Evolutionary conservation across 2,329 filamentous ascomycete genomes (phyloP).

Genomic region (Sordariomycetes sp.): DNA sequence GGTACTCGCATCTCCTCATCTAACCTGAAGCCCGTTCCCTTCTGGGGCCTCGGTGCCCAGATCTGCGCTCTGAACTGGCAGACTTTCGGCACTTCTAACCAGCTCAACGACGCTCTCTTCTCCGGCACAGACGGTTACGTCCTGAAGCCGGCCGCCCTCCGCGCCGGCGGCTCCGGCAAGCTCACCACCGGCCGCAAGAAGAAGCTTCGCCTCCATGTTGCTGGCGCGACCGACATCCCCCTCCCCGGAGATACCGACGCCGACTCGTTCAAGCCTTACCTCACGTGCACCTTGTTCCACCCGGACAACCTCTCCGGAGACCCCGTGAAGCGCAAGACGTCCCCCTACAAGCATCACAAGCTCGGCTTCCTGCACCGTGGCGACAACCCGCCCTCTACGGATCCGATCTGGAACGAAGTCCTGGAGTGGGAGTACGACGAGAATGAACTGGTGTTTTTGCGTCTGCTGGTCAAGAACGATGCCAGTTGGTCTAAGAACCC

Average conservation of each 20-base stretch:
- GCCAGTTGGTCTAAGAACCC: constrained; percentile 54
- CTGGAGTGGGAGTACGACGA: constrained; percentile 62
- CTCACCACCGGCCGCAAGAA: constrained; percentile 35
- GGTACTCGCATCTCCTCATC: constrained; percentile 58
- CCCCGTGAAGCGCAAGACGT: constrained; percentile 53
- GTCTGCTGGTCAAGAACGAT: constrained; percentile 59
- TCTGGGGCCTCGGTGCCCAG: constrained; percentile 60
- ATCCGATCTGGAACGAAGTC: constrained; percentile 57
- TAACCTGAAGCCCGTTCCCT: constrained; percentile 53
- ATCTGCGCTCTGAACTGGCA: constrained; percentile 66
- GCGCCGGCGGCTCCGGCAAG: constrained; percentile 42
- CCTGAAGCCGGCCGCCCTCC: constrained; percentile 52
- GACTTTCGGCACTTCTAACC: constrained; percentile 55
- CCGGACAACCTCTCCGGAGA: constrained; percentile 38
- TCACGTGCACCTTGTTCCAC: constrained; percentile 56
- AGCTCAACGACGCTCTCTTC: constrained; percentile 61
- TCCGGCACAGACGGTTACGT: constrained; percentile 56
- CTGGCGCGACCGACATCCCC: constrained; percentile 53
- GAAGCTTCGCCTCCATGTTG: constrained; percentile 48
- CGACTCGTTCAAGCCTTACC: constrained; percentile 50
- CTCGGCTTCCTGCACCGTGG: constrained; percentile 44
- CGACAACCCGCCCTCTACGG: constrained; percentile 47
- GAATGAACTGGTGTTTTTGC: constrained; percentile 55
- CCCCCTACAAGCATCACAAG: constrained; percentile 49
- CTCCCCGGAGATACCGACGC: constrained; percentile 40